phyloP scores from a whole-genome alignment of 768 basidiomycete species.

The Lactarius tabidus region DNA sequence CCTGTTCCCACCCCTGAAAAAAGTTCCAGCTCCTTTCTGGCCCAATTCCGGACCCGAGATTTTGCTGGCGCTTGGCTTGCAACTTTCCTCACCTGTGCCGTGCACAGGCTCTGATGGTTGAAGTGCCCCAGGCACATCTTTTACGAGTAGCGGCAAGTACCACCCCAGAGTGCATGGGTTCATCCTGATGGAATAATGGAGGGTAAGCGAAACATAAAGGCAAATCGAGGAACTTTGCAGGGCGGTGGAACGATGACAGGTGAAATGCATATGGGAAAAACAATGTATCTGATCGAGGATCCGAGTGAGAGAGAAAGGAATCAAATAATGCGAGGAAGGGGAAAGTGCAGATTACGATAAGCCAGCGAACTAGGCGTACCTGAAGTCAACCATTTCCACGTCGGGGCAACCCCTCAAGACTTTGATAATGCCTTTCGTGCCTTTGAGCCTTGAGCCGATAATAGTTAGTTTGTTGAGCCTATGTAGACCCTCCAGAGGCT shows the following conservation, averaged over 20 bases:
- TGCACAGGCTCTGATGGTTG: slow-evolving; percentile 49
- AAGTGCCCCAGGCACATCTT: slow-evolving; percentile 60
- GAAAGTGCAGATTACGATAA: slow-evolving; percentile 21
- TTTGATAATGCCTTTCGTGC: slow-evolving; percentile 68
- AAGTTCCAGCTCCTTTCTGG: slow-evolving; percentile 29
- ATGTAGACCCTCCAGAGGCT: slow-evolving; percentile 62
- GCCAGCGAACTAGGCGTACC: slow-evolving; percentile 46
- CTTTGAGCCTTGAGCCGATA: slow-evolving; percentile 77
- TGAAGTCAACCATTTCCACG: slow-evolving; percentile 86
- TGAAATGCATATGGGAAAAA: background rate
- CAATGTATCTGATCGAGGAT: slow-evolving; percentile 10
- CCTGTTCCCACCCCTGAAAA: slow-evolving; percentile 33
- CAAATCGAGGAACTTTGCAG: background rate
- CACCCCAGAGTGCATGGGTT: slow-evolving; percentile 96
- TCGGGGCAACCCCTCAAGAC: slow-evolving; percentile 68
- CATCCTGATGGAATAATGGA: slow-evolving; percentile 50
- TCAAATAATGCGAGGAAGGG: slow-evolving; percentile 9
- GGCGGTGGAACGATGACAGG: background rate
- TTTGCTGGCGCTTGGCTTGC: slow-evolving; percentile 27
- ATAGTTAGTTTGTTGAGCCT: slow-evolving; percentile 80
- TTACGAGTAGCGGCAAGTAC: slow-evolving; percentile 85
- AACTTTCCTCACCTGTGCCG: slow-evolving; percentile 23
- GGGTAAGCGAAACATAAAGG: slow-evolving; percentile 12
- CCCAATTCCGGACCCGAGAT: slow-evolving; percentile 25
- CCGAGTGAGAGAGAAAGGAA: slow-evolving; percentile 6